A percentile compares a stretch with the other conserved stretches of the same genome.
Evolutionary conservation across 768 basidiomycete genomes (phyloP).

Genomic region (Leccinum boreale): DNA sequence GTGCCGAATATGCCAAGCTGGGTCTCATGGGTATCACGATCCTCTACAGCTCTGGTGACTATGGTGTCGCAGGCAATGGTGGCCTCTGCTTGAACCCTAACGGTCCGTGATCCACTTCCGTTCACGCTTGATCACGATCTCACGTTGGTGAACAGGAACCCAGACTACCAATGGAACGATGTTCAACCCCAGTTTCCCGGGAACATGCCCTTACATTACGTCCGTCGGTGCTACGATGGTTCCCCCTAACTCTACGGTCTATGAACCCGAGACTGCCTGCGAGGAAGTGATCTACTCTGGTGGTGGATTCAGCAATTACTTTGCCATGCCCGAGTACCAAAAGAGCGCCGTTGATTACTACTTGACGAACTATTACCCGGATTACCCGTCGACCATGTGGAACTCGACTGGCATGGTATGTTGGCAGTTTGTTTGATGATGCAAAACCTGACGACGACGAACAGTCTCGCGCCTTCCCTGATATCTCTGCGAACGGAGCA

Average conservation of each 20-base stretch:
- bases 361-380: slow-evolving; percentile 28
- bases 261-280: slow-evolving; percentile 28
- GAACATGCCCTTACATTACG: slow-evolving; percentile 45
- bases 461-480: slow-evolving; percentile 35
- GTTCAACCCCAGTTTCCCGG: slow-evolving; percentile 45
- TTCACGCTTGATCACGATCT: not conserved
- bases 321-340: slow-evolving; percentile 41
- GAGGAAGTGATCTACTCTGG: slow-evolving; percentile 27
- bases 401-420: slow-evolving; percentile 25
- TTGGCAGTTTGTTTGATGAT: slow-evolving; percentile 12
- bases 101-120: slow-evolving; percentile 14
- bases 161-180: slow-evolving; percentile 22
- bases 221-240: slow-evolving; percentile 48
- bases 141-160: slow-evolving; percentile 18
- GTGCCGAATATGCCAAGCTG: slow-evolving; percentile 45
- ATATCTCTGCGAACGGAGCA: slow-evolving; percentile 37
- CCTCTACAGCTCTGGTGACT: slow-evolving; percentile 44
- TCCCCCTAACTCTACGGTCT: slow-evolving; percentile 31
- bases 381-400: slow-evolving; percentile 23
- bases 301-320: slow-evolving; percentile 40
- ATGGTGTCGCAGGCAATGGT: slow-evolving; percentile 39
- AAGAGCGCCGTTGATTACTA: slow-evolving; percentile 32
- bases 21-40: slow-evolving; percentile 41
- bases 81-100: slow-evolving; percentile 31
- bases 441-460: slow-evolving; percentile 29